These are phyloP conservation scores for Kentomonas sorsogonicus DNA, from an alignment of 208 protist genomes.

Conservation along the genomic window DNA sequence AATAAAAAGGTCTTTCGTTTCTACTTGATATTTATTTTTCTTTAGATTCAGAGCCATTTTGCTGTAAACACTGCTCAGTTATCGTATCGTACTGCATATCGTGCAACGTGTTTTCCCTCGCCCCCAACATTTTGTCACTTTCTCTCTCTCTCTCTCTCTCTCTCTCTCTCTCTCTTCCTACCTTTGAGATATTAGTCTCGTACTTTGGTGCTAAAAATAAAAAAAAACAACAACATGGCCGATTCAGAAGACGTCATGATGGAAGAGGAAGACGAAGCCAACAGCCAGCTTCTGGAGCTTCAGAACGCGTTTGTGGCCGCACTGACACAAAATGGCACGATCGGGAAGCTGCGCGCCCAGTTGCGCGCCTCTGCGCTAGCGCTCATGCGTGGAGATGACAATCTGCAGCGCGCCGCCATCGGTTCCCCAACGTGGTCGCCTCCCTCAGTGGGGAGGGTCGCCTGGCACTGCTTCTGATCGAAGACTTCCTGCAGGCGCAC, in stretches of 20 bases:
- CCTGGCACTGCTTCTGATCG: conserved; percentile 55
- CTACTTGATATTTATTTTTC: neutral
- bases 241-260: conserved; percentile 1
- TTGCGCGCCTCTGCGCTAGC: conserved; percentile 58
- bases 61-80: no score
- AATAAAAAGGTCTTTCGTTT: no score
- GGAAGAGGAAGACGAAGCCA: conserved; percentile 64
- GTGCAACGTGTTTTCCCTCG: no score
- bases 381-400: conserved; percentile 57
- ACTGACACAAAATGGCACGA: conserved; percentile 40
- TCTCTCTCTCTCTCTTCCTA: neutral
- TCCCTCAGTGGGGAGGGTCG: conserved; percentile 23
- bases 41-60: neutral
- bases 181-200: no score
- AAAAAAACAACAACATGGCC: neutral
- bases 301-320: conserved; percentile 70
- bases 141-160: neutral
- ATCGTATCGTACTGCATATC: no score
- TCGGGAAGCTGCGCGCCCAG: conserved; percentile 73
- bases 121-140: neutral
- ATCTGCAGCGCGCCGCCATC: conserved; percentile 36
- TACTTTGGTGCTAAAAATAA: no score
- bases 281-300: conserved; percentile 58
- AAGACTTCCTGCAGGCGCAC: conserved; percentile 65
- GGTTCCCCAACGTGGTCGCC: conserved; percentile 23